These are phyloP conservation scores for Effrenium voratum DNA, from an alignment of 73 alveolate genomes.

Conservation along the genomic window DNA sequence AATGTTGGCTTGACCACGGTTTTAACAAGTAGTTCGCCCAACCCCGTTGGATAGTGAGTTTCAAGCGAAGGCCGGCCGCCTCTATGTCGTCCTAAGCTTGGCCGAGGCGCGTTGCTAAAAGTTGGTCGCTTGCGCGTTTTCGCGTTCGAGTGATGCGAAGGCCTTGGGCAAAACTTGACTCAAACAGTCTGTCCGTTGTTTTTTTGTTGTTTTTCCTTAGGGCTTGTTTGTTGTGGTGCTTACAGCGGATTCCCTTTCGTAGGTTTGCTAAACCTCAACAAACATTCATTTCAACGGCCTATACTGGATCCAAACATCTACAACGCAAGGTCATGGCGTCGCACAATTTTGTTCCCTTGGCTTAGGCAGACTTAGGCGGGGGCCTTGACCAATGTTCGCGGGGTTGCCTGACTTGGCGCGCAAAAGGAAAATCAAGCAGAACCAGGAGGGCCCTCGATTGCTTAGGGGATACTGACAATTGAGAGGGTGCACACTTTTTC, in stretches of 20 bases:
- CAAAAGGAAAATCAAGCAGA: too few species aligned
- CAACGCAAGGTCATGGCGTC: too few species aligned
- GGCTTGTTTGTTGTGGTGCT: not conserved
- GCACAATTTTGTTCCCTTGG: too few species aligned
- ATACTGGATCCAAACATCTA: too few species aligned
- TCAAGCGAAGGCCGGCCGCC: constrained; percentile 52
- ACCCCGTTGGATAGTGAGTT: not conserved
- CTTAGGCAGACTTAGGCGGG: too few species aligned
- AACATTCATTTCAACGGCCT: not conserved
- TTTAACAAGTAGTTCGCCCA: not conserved
- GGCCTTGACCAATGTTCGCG: too few species aligned
- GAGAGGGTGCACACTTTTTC: too few species aligned
- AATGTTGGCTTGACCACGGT: not conserved
- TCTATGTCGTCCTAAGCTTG: constrained; percentile 60
- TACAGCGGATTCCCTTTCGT: not conserved
- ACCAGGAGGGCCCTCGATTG: too few species aligned
- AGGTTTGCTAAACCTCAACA: not conserved
- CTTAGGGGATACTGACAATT: too few species aligned
- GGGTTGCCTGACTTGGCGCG: too few species aligned
- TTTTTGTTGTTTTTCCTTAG: not conserved
- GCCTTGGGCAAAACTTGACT: not conserved
- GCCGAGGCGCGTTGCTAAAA: constrained; percentile 57
- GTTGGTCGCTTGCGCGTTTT: not conserved
- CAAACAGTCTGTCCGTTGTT: not conserved
- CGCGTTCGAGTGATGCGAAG: not conserved